A percentile compares a stretch with the other conserved stretches of the same genome.
Evolutionary conservation across 2,329 filamentous ascomycete species (phyloP).

Genomic region (Neopestalotiopsis rosae): DNA sequence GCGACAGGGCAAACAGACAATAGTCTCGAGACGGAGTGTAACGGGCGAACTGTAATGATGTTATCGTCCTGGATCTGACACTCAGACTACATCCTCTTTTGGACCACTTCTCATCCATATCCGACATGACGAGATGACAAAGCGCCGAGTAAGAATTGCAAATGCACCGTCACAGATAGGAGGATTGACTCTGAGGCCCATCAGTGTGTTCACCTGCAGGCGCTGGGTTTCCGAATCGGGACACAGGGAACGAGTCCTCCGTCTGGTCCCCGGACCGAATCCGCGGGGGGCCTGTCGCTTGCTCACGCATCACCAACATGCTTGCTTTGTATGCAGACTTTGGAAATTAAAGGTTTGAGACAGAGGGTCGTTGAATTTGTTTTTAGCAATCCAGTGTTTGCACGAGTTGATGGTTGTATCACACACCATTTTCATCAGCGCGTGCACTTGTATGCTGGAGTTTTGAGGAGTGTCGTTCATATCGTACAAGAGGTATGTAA

Average conservation of each 20-base stretch:
- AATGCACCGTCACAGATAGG: background rate
- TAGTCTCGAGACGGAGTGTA: background rate
- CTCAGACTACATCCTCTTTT: background rate
- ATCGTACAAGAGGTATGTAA: background rate
- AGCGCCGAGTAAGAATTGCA: background rate
- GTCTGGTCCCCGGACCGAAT: constrained; percentile 14
- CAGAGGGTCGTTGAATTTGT: background rate
- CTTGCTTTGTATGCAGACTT: background rate
- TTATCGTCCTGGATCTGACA: background rate
- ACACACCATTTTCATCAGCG: background rate
- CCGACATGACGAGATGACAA: background rate
- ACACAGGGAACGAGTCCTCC: constrained; percentile 11
- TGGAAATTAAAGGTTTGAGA: background rate
- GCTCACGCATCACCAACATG: background rate
- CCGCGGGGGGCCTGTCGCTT: background rate
- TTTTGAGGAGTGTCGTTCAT: too few relatives aligned
- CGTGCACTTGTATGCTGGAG: too few relatives aligned
- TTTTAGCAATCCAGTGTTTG: background rate
- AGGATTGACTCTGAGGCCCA: background rate
- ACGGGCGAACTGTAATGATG: background rate
- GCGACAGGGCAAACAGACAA: background rate
- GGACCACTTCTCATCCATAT: background rate
- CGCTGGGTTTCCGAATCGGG: constrained; percentile 12
- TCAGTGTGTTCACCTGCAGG: background rate
- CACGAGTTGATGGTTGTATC: background rate